Conservation (phyloP, 495 filamentous ascomycete genomes). For the Aspergillus olivimuriae region DNA sequence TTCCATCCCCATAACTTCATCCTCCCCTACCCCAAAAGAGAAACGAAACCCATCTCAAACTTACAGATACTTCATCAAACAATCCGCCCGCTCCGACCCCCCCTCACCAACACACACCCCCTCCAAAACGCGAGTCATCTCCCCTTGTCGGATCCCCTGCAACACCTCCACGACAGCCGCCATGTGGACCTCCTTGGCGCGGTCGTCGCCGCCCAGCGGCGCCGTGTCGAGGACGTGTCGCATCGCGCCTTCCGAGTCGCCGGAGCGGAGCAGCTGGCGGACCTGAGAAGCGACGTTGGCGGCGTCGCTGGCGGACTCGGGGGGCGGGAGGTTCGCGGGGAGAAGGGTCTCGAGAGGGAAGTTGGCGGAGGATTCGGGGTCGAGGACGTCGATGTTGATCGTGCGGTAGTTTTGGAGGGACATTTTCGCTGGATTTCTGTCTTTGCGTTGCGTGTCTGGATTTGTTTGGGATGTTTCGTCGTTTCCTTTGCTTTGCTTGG, state of each 20-base stretch:
- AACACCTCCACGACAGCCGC: constrained; percentile 79
- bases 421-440: constrained; percentile 33
- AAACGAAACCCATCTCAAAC: constrained; percentile 16
- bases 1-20: neutral
- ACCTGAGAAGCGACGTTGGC: constrained; percentile 69
- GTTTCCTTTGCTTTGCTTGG: neutral
- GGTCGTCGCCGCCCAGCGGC: constrained; percentile 63
- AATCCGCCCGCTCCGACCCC: constrained; percentile 58
- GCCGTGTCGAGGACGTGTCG: constrained; percentile 70
- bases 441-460: constrained; percentile 1
- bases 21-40: neutral
- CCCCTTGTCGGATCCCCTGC: constrained; percentile 81
- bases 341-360: constrained; percentile 78
- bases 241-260: constrained; percentile 79
- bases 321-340: constrained; percentile 53
- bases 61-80: constrained; percentile 49
- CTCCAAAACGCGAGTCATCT: constrained; percentile 80
- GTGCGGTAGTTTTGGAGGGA: constrained; percentile 73
- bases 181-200: constrained; percentile 78
- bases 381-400: constrained; percentile 85
- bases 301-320: constrained; percentile 63
- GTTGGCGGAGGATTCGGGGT: constrained; percentile 81
- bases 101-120: constrained; percentile 64
- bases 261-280: constrained; percentile 75
- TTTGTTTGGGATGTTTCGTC: neutral